Evolutionary conservation across 2,329 filamentous ascomycete genomes (phyloP).

Genomic region (Scytalidium sp.): DNA sequence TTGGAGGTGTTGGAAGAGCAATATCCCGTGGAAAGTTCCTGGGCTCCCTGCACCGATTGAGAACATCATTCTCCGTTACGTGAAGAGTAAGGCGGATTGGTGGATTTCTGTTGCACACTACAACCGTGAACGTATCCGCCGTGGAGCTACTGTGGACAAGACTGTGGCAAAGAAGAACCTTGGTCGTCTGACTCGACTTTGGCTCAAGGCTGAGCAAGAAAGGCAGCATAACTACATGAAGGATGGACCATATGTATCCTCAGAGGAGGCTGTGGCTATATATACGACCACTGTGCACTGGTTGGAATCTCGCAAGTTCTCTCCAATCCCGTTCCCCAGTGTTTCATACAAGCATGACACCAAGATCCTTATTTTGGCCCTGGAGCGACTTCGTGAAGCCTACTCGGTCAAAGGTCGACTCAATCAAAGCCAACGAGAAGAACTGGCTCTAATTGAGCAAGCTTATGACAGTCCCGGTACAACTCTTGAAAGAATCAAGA

Average conservation of each 20-base stretch:
- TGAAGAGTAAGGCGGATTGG: constrained; percentile 99
- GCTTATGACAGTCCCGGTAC: constrained; percentile 98
- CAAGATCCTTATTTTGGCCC: constrained; percentile 93
- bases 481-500: constrained; percentile 93
- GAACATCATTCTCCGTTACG: constrained; percentile 97
- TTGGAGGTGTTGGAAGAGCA: constrained; percentile 99
- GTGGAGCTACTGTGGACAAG: constrained; percentile 97
- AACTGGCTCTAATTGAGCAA: constrained; percentile 94
- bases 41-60: constrained; percentile 95
- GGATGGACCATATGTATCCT: constrained; percentile 96
- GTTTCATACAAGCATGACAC: constrained; percentile 99
- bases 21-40: constrained; percentile 99
- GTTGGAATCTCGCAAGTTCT: constrained; percentile 97
- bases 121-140: constrained; percentile 93
- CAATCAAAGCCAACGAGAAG: constrained; percentile 96
- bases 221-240: constrained; percentile 99
- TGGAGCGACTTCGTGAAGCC: constrained; percentile 89
- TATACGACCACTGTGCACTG: constrained; percentile 99
- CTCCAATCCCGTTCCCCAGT: constrained; percentile 96
- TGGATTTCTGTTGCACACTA: constrained; percentile 99
- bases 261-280: constrained; percentile 96
- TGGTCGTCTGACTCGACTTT: constrained; percentile 87
- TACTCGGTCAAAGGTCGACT: constrained; percentile 97
- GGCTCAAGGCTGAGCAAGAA: constrained; percentile 98
- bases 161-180: constrained; percentile 99